Conservation (phyloP, 495 filamentous ascomycete genomes). For the Neurospora terricola region DNA sequence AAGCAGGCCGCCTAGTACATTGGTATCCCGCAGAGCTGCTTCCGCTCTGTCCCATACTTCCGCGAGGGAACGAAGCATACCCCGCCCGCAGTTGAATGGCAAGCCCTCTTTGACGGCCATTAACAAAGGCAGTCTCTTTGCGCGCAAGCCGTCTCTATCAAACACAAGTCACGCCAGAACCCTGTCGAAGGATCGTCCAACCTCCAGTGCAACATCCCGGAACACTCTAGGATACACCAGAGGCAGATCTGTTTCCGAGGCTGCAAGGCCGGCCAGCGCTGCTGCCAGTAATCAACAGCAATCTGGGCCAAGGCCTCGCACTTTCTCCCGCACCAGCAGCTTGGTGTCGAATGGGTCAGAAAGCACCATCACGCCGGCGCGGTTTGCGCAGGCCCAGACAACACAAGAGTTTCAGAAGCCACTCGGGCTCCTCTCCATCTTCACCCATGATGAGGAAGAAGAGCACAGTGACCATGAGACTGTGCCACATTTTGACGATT, state of each 20-base stretch:
- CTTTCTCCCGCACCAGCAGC: constrained; percentile 25
- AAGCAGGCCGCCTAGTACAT: constrained; percentile 29
- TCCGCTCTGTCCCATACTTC: constrained; percentile 20
- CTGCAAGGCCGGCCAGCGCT: constrained; percentile 19
- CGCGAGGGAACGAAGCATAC: neutral
- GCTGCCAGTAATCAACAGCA: constrained; percentile 4
- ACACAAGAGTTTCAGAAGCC: constrained; percentile 25
- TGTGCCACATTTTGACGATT: constrained; percentile 13
- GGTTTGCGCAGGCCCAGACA: constrained; percentile 24
- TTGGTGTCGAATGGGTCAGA: constrained; percentile 35
- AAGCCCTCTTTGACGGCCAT: neutral
- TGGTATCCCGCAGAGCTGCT: constrained; percentile 30
- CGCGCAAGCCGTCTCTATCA: constrained; percentile 32
- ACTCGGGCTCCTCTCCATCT: constrained; percentile 31
- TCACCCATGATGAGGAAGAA: constrained; percentile 30
- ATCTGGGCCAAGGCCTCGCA: constrained; percentile 10
- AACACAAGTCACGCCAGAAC: constrained; percentile 24
- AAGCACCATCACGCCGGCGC: constrained; percentile 40
- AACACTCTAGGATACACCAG: constrained; percentile 75
- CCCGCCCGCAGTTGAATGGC: neutral
- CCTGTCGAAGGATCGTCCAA: constrained; percentile 41
- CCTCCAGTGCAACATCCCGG: constrained; percentile 54
- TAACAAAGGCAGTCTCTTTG: constrained; percentile 23
- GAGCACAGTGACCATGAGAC: constrained; percentile 14
- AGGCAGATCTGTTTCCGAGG: constrained; percentile 52